Percentiles rank a stretch among this genome's conserved stretches.
phyloP scores from a whole-genome alignment of 352 stramenopile species.

The Phytophthora cactorum region DNA sequence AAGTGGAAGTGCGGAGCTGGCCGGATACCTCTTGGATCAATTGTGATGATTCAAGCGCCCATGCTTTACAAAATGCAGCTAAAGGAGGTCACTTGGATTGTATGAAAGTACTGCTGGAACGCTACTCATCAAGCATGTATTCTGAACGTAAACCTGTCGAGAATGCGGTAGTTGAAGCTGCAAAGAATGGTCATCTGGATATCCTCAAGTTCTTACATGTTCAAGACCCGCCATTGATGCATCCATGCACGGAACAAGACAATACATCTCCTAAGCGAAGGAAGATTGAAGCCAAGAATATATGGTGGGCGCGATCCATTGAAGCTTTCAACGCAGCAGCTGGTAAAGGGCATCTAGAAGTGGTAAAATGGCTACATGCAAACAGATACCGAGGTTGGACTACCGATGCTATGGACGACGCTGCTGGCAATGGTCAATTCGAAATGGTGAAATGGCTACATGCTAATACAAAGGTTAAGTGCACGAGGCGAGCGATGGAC shows the following conservation, averaged over 20 bases:
- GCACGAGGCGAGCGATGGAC: neutral
- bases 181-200: neutral
- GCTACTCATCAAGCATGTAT: neutral
- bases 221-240: neutral
- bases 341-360: neutral
- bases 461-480: neutral
- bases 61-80: neutral
- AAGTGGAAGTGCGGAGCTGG: neutral
- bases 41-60: neutral
- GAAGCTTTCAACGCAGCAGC: neutral
- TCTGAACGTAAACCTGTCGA: neutral
- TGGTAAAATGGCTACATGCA: neutral
- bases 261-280: neutral
- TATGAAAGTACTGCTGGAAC: neutral
- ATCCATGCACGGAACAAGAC: neutral
- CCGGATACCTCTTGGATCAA: neutral
- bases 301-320: constrained; percentile 2
- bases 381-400: neutral
- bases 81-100: neutral
- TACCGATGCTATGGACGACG: neutral
- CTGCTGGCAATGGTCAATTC: neutral
- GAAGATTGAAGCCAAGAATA: neutral
- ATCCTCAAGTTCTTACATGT: neutral
- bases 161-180: neutral
- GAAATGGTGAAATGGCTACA: constrained; percentile 2